Evolutionary conservation across 352 stramenopile genomes (phyloP), one percentile per base, ranked within the genome.

Genomic region (Phytophthora capsici): DNA sequence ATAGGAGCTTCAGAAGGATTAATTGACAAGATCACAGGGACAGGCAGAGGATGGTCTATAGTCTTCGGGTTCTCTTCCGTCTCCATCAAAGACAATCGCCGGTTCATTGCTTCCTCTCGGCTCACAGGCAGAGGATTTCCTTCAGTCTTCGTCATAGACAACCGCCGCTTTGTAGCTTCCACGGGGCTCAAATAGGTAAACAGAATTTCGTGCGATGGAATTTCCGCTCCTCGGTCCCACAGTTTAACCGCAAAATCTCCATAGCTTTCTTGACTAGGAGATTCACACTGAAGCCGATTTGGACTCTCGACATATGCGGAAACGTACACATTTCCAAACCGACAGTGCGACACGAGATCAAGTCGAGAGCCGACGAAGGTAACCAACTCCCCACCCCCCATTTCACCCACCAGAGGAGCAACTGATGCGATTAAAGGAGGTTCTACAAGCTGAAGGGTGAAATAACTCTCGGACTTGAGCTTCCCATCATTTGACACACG

Each of bases 331-430:
- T 46, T 48, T 14, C 84, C 87, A 73, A 97, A 94, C n/a, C 72
- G 61, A 61, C 91, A 97, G 51, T 93, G 73, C 0, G 80, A 79
- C 10, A 95, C 69, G 0, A 70, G 36, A 20, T 88, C 63, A 2
- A 95, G 67, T 19, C 82, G 64, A 23, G 71, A 69, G 1, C 87
- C 87, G 12, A 64, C 46, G n/a, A 95, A 59, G 0, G 44, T 57
- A 0, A 94, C 63, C 2, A 83, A 19, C 20, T 76, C 28, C 0
- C 83, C 84, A 10, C 86, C 84, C 2, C 63, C 63, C 5, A 77
- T 63, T 26, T 46, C 59, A 12, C 70, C 70, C 13, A 60, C n/a
- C 0, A 69, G 14, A 12, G 77, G 79, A 3, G 78, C 38, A 13
- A 83, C 77, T 1, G 52, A 73, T 13, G 62, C 69, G 10, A 91